phyloP scores from a whole-genome alignment of 768 basidiomycete genomes.

The Lactifluus subvellereus region DNA sequence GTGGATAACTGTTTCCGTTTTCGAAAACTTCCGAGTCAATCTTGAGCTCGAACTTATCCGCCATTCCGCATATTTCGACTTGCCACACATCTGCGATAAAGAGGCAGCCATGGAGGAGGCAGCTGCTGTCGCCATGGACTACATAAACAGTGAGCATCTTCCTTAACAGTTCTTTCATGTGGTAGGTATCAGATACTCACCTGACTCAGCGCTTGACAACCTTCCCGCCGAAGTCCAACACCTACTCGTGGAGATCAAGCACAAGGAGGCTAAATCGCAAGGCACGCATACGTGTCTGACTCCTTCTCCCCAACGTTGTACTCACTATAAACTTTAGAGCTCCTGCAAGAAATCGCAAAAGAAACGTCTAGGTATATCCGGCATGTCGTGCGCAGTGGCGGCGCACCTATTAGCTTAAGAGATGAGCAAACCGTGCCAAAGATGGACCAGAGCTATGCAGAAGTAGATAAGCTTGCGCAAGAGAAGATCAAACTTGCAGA shows the following conservation, averaged over 20 bases:
- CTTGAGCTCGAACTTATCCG: background rate
- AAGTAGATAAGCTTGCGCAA: slow-evolving; percentile 33
- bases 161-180: background rate
- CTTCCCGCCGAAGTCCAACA: slow-evolving; percentile 44
- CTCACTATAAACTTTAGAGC: slow-evolving; percentile 29
- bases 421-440: slow-evolving; percentile 36
- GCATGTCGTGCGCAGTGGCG: slow-evolving; percentile 34
- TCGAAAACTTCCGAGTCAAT: background rate
- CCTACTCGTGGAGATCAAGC: slow-evolving; percentile 43
- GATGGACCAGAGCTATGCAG: slow-evolving; percentile 29
- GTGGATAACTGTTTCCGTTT: no score
- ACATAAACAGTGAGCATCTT: slow-evolving; percentile 40
- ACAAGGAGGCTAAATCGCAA: slow-evolving; percentile 40
- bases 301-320: background rate
- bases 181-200: background rate
- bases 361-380: slow-evolving; percentile 42
- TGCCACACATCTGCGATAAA: background rate
- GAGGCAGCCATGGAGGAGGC: slow-evolving; percentile 39
- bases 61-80: background rate
- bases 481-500: slow-evolving; percentile 43
- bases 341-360: slow-evolving; percentile 41
- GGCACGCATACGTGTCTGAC: slow-evolving; percentile 28
- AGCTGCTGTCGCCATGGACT: slow-evolving; percentile 44
- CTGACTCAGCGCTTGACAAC: slow-evolving; percentile 41
- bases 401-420: slow-evolving; percentile 28